phyloP scores from a whole-genome alignment of 2,329 filamentous ascomycete species.

The Mycocentrospora acerina region DNA sequence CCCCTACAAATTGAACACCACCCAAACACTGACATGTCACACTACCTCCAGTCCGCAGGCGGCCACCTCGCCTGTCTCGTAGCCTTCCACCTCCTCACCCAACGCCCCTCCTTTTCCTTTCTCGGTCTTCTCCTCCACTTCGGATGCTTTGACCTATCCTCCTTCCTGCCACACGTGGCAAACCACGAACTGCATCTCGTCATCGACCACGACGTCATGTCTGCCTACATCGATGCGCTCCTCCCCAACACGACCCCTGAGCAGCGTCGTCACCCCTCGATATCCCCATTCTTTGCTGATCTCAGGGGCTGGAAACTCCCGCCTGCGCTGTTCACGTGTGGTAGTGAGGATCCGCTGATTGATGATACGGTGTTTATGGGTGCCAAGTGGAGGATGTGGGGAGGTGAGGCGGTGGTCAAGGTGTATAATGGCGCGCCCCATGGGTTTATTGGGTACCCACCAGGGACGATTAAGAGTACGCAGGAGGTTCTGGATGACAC shows the following conservation, averaged over 20 bases:
- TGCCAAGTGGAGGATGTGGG: constrained; percentile 55
- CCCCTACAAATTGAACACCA: background rate
- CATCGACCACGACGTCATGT: constrained; percentile 50
- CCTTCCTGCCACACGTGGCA: constrained; percentile 44
- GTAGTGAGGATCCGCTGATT: constrained; percentile 56
- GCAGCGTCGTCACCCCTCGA: constrained; percentile 47
- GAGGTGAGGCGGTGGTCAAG: constrained; percentile 54
- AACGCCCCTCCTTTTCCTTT: constrained; percentile 43
- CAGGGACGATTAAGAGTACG: constrained; percentile 38
- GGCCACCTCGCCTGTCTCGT: constrained; percentile 53
- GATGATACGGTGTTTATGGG: constrained; percentile 57
- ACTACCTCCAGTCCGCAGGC: constrained; percentile 48
- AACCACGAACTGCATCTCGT: constrained; percentile 46
- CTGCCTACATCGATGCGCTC: constrained; percentile 49
- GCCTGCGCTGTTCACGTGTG: constrained; percentile 56
- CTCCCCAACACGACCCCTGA: constrained; percentile 46
- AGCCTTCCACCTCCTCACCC: constrained; percentile 50
- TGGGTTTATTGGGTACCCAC: constrained; percentile 51
- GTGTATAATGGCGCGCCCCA: constrained; percentile 58
- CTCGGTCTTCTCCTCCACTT: constrained; percentile 56
- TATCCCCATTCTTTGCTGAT: constrained; percentile 56
- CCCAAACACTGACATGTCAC: background rate
- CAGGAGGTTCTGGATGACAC: constrained; percentile 45
- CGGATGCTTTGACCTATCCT: constrained; percentile 53
- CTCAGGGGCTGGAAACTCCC: constrained; percentile 45